phyloP scores from a whole-genome alignment of 306 rosid species.

The Comarum palustre region DNA sequence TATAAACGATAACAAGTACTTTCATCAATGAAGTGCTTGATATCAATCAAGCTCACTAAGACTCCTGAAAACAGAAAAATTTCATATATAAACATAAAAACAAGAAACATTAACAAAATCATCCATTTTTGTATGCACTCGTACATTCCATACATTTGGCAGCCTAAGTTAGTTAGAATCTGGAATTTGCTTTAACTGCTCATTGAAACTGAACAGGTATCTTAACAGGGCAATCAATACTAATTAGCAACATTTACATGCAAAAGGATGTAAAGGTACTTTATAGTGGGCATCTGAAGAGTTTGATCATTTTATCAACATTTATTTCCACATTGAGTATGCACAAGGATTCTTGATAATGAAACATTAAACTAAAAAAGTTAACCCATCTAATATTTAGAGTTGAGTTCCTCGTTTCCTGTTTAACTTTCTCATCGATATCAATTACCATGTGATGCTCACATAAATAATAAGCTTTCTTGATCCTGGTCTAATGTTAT shows the following conservation, averaged over 20 bases:
- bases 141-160: neutral
- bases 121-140: neutral
- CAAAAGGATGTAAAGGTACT: neutral
- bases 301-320: neutral
- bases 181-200: neutral
- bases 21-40: neutral
- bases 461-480: neutral
- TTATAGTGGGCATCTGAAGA: neutral
- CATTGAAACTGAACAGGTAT: neutral
- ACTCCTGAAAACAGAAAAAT: neutral
- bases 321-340: neutral
- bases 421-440: neutral
- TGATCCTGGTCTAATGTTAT: neutral
- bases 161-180: neutral
- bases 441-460: neutral
- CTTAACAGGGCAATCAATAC: neutral
- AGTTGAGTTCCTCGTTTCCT: neutral
- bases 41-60: neutral
- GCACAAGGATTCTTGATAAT: neutral
- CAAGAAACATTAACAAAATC: neutral
- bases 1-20: neutral
- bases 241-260: neutral
- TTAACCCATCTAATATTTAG: neutral
- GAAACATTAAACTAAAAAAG: neutral
- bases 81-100: no score